A percentile compares a stretch with the other conserved stretches of the same genome.
phyloP scores from a whole-genome alignment of 352 stramenopile species.

The Phytophthora boehmeriae region DNA sequence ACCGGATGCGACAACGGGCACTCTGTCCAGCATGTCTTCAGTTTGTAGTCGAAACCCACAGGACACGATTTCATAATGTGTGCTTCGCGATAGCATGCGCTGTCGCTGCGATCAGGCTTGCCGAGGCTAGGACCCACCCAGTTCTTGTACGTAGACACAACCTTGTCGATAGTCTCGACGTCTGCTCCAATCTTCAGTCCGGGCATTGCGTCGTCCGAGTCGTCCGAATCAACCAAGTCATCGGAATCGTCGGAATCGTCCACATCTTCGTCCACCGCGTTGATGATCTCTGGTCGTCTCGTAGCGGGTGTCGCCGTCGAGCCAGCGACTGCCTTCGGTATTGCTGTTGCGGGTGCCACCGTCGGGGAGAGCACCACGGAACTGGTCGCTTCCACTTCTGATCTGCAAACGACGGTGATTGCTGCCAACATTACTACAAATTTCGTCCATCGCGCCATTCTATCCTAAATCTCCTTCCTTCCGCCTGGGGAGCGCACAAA shows the following conservation, averaged over 20 bases:
- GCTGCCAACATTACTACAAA: background rate
- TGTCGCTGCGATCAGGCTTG: background rate
- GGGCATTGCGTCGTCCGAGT: background rate
- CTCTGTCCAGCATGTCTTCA: slow-evolving; percentile 18
- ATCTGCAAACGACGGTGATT: background rate
- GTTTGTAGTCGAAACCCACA: background rate
- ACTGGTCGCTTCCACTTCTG: background rate
- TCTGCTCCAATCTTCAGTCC: background rate
- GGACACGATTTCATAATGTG: slow-evolving; percentile 2
- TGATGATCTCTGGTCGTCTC: background rate
- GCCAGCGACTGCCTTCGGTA: too few relatives aligned
- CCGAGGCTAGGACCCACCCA: slow-evolving; percentile 1
- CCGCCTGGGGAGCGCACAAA: background rate
- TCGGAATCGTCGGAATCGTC: background rate
- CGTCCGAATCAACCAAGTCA: background rate
- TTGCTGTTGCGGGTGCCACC: background rate
- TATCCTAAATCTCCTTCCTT: background rate
- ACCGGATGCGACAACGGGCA: slow-evolving; percentile 29
- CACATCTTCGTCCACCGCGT: background rate
- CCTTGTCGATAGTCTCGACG: background rate
- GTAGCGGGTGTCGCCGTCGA: background rate
- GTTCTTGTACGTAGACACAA: background rate
- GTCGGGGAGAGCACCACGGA: background rate
- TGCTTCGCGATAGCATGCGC: background rate
- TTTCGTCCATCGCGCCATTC: background rate